A percentile compares a stretch with the other conserved stretches of the same genome.
Conservation (phyloP, 306 rosid species). For the Medicago lupulina region DNA sequence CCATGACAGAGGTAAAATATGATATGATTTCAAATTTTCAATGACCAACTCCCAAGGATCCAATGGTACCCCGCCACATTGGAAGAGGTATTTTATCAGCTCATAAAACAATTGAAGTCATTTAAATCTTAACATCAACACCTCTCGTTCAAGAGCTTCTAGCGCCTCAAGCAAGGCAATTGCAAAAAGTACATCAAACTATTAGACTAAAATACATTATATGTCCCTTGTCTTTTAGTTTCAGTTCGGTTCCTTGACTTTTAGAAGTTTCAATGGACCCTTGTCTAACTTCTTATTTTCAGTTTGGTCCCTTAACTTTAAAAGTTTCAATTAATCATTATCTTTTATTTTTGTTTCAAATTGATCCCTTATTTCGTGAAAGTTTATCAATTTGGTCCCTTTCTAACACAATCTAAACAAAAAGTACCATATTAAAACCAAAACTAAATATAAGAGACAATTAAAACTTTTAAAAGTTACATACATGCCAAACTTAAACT, state of each 20-base stretch:
- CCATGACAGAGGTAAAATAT: too few relatives aligned
- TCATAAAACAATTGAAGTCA: background rate
- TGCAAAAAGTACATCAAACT: conserved; percentile 2
- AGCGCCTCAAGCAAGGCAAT: background rate
- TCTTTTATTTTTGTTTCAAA: background rate
- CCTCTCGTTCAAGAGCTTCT: conserved; percentile 12
- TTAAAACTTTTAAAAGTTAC: background rate
- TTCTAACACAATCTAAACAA: background rate
- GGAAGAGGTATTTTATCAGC: background rate
- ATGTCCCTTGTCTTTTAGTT: background rate
- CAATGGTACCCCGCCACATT: background rate
- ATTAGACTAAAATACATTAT: background rate
- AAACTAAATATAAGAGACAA: background rate
- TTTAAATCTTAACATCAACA: background rate
- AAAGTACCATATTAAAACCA: background rate
- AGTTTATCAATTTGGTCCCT: background rate
- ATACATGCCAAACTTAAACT: background rate
- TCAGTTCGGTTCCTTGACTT: background rate
- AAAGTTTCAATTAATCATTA: background rate
- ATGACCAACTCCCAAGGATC: too few relatives aligned
- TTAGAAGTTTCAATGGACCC: background rate
- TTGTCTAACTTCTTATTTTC: too few relatives aligned
- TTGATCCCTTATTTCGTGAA: background rate
- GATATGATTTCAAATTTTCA: too few relatives aligned
- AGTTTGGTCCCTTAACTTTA: background rate